Percentiles rank a stretch among this genome's conserved stretches.
These are phyloP conservation scores for Pezicula carpinea DNA, from an alignment of 2,329 filamentous ascomycete genomes.

Conservation along the genomic window DNA sequence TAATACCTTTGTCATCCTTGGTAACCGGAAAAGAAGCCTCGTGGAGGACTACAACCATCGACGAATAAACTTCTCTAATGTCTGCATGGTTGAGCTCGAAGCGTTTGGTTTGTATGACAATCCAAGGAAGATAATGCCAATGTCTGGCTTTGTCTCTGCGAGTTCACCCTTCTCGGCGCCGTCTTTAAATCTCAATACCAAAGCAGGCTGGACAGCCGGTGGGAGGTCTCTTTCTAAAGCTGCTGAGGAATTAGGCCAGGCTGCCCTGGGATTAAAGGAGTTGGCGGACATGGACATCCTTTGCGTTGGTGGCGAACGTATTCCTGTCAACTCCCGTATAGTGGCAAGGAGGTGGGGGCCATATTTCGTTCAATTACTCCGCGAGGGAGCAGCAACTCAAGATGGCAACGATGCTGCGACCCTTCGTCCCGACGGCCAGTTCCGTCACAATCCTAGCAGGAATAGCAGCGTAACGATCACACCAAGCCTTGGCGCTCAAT, in stretches of 20 bases:
- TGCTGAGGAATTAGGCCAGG: constrained; percentile 80
- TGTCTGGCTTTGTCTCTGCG: constrained; percentile 79
- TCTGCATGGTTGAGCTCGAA: constrained; percentile 95
- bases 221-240: constrained; percentile 72
- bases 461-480: constrained; percentile 87
- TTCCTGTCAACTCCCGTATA: constrained; percentile 89
- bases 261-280: constrained; percentile 75
- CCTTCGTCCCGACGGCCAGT: constrained; percentile 56
- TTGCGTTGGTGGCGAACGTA: constrained; percentile 83
- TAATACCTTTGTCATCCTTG: constrained; percentile 93
- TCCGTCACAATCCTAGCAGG: constrained; percentile 54
- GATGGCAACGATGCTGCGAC: constrained; percentile 73
- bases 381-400: constrained; percentile 66
- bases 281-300: constrained; percentile 95
- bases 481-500: constrained; percentile 49
- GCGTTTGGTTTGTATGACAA: constrained; percentile 98
- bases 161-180: constrained; percentile 64
- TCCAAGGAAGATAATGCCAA: constrained; percentile 70
- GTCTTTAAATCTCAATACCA: constrained; percentile 37
- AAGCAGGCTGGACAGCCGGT: constrained; percentile 63
- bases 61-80: constrained; percentile 93
- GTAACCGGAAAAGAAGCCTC: constrained; percentile 86
- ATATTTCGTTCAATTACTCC: constrained; percentile 88
- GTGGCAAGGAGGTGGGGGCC: constrained; percentile 88
- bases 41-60: constrained; percentile 98